A percentile compares a stretch with the other conserved stretches of the same genome.
Evolutionary conservation across 257 asterid species (phyloP).

Genomic region (Lavandula angustifolia): DNA sequence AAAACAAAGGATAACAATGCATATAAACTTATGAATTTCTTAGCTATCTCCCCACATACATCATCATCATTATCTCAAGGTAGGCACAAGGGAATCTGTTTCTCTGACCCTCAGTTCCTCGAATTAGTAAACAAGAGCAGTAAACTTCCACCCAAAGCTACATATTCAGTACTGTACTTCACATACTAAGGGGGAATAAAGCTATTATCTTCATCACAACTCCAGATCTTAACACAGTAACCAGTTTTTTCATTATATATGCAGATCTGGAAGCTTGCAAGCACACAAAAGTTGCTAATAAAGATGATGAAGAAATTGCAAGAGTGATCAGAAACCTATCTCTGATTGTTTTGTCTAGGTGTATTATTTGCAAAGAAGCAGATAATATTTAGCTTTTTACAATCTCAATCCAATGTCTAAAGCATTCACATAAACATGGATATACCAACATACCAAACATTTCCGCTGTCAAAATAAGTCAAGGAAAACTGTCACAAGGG

Average conservation of each 20-base stretch:
- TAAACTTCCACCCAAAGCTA: background rate
- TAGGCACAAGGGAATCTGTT: background rate
- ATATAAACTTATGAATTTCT: no score
- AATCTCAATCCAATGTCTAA: background rate
- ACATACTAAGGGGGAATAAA: background rate
- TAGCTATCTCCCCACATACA: no score
- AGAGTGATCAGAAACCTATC: background rate
- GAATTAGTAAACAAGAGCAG: no score
- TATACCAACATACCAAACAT: background rate
- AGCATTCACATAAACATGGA: conserved; percentile 6
- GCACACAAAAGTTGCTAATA: background rate
- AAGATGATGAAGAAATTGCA: background rate
- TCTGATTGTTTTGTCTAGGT: background rate
- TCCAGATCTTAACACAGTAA: background rate
- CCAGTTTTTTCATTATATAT: background rate
- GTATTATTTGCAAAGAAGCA: no score
- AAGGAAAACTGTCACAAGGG: background rate
- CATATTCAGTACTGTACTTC: background rate
- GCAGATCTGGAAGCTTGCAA: background rate
- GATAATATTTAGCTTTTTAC: background rate
- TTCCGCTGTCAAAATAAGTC: conserved; percentile 19
- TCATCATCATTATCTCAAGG: no score
- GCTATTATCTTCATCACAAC: background rate
- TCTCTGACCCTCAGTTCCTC: conserved; percentile 2
- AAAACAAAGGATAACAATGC: no score